Evolutionary conservation across 2,329 filamentous ascomycete genomes (phyloP).

Genomic region (Dactylellina drechsleri): DNA sequence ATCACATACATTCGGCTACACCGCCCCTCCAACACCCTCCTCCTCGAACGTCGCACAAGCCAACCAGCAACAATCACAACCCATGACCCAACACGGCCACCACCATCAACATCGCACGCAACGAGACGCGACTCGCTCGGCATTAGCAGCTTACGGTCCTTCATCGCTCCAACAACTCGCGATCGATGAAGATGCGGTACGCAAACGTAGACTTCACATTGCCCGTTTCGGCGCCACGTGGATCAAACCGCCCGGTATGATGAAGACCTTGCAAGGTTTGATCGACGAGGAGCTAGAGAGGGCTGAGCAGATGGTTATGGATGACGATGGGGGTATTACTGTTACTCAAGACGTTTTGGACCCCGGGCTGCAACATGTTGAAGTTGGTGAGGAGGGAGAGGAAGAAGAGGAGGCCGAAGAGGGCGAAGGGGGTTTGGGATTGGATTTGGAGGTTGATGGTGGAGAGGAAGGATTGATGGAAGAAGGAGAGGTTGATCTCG

Average conservation of each 20-base stretch:
- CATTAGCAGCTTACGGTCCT: conserved; percentile 58
- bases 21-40: conserved; percentile 60
- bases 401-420: conserved; percentile 59
- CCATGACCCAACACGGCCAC: conserved; percentile 52
- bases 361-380: conserved; percentile 61
- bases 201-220: conserved; percentile 81
- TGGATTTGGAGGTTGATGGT: conserved; percentile 67
- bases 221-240: conserved; percentile 87
- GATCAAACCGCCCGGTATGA: conserved; percentile 87
- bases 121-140: conserved; percentile 56
- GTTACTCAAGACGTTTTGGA: conserved; percentile 60
- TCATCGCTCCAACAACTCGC: conserved; percentile 60
- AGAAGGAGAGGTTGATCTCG: conserved; percentile 70
- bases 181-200: conserved; percentile 78
- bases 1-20: conserved; percentile 65
- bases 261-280: conserved; percentile 89
- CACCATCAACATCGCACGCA: conserved; percentile 54
- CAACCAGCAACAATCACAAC: conserved; percentile 57
- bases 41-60: conserved; percentile 55
- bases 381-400: conserved; percentile 61
- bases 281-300: conserved; percentile 89
- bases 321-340: conserved; percentile 60
- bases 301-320: conserved; percentile 81
- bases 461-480: conserved; percentile 67
- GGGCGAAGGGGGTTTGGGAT: conserved; percentile 64